phyloP scores from a whole-genome alignment of 2,329 filamentous ascomycete genomes.

The Gremmenia infestans region DNA sequence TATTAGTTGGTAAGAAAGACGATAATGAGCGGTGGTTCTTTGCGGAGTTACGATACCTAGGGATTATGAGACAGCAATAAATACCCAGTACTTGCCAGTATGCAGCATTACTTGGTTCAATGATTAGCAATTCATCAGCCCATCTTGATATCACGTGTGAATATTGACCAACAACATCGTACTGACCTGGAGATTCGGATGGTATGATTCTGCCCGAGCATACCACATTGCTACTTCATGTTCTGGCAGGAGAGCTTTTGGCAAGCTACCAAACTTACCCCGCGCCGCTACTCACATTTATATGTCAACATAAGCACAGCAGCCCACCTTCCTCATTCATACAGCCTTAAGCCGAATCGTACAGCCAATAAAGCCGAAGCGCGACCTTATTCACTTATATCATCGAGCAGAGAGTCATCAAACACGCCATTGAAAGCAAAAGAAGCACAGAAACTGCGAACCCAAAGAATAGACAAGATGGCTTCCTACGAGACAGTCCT shows the following conservation, averaged over 20 bases:
- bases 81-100: not conserved
- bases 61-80: conserved; percentile 1
- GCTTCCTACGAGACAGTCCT: conserved; percentile 37
- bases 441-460: not conserved
- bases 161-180: not conserved
- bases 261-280: not conserved
- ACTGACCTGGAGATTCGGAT: not conserved
- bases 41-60: conserved; percentile 2
- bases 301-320: conserved; percentile 1
- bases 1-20: not conserved
- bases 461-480: conserved; percentile 11
- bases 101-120: not conserved
- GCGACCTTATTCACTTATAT: not conserved
- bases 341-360: not conserved
- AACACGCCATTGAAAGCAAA: not conserved
- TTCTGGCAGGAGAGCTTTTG: not conserved
- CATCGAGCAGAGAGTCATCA: not conserved
- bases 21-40: not conserved
- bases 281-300: not conserved
- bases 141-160: not conserved
- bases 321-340: conserved; percentile 8
- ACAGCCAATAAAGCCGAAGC: not conserved
- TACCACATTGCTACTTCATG: not conserved
- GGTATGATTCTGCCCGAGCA: too few species aligned
- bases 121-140: not conserved